These are phyloP conservation scores for Tagetes patula DNA, from an alignment of 129 eudicot species.

Conservation along the genomic window DNA sequence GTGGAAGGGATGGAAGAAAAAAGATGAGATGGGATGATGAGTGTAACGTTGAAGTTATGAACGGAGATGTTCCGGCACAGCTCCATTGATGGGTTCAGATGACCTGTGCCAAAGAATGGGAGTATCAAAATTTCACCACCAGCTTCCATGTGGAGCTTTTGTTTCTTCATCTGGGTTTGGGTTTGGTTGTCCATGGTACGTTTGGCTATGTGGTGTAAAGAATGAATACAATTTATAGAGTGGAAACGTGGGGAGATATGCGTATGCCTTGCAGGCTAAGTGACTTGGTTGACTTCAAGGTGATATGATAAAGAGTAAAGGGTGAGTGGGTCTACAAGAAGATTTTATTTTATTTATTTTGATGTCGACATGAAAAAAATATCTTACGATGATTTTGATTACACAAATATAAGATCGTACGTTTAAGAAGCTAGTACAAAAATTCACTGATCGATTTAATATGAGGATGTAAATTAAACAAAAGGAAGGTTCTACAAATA, in stretches of 20 bases:
- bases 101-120: constrained; percentile 77
- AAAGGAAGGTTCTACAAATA: too few relatives aligned
- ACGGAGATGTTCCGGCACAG: constrained; percentile 56
- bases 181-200: constrained; percentile 22
- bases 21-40: constrained; percentile 62
- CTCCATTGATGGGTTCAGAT: constrained; percentile 60
- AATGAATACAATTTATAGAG: too few relatives aligned
- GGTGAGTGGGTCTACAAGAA: too few relatives aligned
- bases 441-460: too few relatives aligned
- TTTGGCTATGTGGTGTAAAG: neutral
- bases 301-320: neutral
- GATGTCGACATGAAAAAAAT: too few relatives aligned
- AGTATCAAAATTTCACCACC: constrained; percentile 50
- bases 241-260: neutral
- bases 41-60: constrained; percentile 34
- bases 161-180: constrained; percentile 21
- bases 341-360: too few relatives aligned
- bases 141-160: constrained; percentile 39
- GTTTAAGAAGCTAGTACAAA: too few relatives aligned
- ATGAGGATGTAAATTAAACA: too few relatives aligned
- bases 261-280: constrained; percentile 16
- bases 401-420: too few relatives aligned
- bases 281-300: neutral
- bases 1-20: constrained; percentile 63
- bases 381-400: too few relatives aligned